Evolutionary conservation across 176 grass and related monocot genomes (phyloP).

Genomic region (Alopecurus myosuroides): DNA sequence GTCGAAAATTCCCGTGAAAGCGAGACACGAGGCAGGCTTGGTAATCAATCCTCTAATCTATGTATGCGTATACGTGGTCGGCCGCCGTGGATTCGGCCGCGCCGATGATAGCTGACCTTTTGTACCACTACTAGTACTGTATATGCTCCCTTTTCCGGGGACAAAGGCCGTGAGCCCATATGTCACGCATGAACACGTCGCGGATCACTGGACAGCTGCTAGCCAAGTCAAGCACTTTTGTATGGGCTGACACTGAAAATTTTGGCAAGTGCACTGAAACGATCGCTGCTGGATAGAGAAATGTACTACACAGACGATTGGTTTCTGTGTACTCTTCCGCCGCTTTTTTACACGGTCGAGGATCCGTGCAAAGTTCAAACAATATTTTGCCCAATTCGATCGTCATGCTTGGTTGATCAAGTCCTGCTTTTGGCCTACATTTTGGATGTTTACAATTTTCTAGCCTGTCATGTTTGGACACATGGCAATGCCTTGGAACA

Average conservation of each 20-base stretch:
- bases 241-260: background rate
- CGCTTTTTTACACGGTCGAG: background rate
- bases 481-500: background rate
- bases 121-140: too few relatives aligned
- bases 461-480: background rate
- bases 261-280: background rate
- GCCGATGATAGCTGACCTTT: background rate
- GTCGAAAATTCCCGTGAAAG: slow-evolving; percentile 27
- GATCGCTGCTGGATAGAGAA: background rate
- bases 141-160: background rate
- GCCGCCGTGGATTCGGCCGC: background rate
- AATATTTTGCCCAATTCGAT: background rate
- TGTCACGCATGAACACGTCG: background rate
- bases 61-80: background rate
- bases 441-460: background rate
- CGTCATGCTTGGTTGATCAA: slow-evolving; percentile 2
- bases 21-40: background rate
- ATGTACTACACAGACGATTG: background rate
- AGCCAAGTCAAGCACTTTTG: slow-evolving; percentile 21
- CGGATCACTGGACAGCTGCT: background rate
- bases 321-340: background rate
- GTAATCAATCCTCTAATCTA: background rate
- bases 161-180: slow-evolving; percentile 6
- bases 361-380: slow-evolving; percentile 5
- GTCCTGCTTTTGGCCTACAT: background rate